Evolutionary conservation across 768 basidiomycete species (phyloP), one percentile per base, ranked within the genome.

Genomic region (Agaricus bisporus): DNA sequence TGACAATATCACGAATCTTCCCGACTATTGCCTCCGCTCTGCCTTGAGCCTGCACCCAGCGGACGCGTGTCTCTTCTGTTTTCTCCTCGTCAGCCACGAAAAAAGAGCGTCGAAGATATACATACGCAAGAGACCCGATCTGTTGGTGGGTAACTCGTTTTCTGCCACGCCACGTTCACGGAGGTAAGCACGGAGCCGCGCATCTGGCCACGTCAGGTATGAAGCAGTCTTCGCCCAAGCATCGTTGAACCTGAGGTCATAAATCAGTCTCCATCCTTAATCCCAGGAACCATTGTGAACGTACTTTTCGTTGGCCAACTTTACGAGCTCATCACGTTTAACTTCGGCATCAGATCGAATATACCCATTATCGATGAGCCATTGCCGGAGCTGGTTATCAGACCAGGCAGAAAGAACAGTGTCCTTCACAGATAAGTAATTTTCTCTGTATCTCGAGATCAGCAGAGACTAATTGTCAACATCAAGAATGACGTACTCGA

Each of bases 161-260:
- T 95, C 91, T 57, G 77, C 72, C 26, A 95, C 62, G 46, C 86
- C 88, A 58, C 81, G 79, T 62, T 88, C 82, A 41, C 92, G 79
- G 17, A 98, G 78, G 69, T 90, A 97, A 1, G 88, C 92, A 43
- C 94, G 85, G 25, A 98, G 82, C 29, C 95, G 80, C 3, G 94
- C 90, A 63, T 98, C 95, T 11, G 91, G 90, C 95, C 95, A 98
- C 9, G 79, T 77, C 47, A 95, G 73, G 69, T 95, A 97, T 2
- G 81, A 71, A 2, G 83, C 75, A 1, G 77, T 75, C 35, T 72
- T 61, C 1, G 65, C 61, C 11, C 64, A 58, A 12, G 61, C 60
- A 42, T 84, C 79, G 51, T 73, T 74, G 61, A 81, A 83, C 64
- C 81, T 89, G 59, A 32, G 26, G 48, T 22, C 42, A 42, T 1